Evolutionary conservation across 768 basidiomycete genomes (phyloP), one percentile per base, ranked within the genome.

Genomic region (Royoungia palumana): DNA sequence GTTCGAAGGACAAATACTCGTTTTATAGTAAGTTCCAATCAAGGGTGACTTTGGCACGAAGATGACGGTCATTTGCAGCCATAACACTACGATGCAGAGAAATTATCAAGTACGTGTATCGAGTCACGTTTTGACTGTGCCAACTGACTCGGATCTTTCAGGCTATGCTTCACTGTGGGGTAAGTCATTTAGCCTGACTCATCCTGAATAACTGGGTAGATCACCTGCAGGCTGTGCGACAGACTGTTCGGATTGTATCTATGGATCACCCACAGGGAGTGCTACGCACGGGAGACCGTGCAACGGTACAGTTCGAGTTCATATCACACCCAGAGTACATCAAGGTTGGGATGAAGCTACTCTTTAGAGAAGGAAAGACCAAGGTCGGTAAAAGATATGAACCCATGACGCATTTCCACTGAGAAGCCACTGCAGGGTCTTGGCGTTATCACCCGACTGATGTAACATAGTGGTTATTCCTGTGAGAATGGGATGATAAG

Each of bases 361-460:
- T 99, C 12, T 94, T 98, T 66, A 76, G 95, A 35, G 96, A 98
- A 69, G 95, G 94, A 4, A 93, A 92, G 74, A 96, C 94, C 1
- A 97, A 96, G 77, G 93, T 85, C 43, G 28, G 74, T 61, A 17
- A 22, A 37, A 36, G 41, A 41, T 36, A 17, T 25, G 14, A 41
- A 32, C 55, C 34, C 35, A 17, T 11, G 44, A n/a, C 11, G 38
- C 40, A 34, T 42, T 48, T 38, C 22, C 38, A 10, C 51, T 59
- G 28, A 63, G 42, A 17, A 6, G 39, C 21, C 45, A 3, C 50
- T 25, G 5, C 43, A 90, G 87, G 87, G 87, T 14, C 76, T 90
- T 48, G 87, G 87, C 10, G 85, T 89, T 12, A 80, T 90, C 58
- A 89, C 87, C 1, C 76, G 75, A 50, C 60, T 89, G 55, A 54